phyloP scores from a whole-genome alignment of 495 filamentous ascomycete species.

The Podospora conica region DNA sequence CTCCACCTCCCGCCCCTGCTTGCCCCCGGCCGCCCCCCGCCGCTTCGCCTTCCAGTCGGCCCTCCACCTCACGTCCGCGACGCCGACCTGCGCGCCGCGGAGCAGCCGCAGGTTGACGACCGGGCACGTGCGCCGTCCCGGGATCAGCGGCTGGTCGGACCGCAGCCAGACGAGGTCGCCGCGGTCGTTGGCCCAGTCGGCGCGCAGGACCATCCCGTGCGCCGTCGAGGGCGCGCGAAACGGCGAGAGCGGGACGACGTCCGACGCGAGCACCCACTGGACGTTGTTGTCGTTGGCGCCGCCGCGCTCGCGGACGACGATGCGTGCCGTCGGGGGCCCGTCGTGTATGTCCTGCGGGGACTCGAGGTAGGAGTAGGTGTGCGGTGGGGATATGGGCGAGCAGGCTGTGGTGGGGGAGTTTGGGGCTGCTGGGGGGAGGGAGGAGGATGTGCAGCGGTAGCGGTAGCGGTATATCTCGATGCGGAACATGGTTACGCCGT shows the following conservation, averaged over 20 bases:
- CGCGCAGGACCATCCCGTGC: conserved; percentile 10
- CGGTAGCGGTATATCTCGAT: conserved; percentile 13
- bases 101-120: conserved; percentile 13
- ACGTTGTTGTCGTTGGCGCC: conserved; percentile 25
- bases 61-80: background rate
- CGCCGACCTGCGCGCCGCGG: conserved; percentile 2
- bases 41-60: background rate
- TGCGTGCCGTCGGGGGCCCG: background rate
- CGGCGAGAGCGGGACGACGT: conserved; percentile 10
- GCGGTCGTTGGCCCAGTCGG: background rate
- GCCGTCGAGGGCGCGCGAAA: conserved; percentile 2
- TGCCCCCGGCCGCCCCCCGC: background rate
- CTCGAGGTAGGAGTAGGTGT: conserved; percentile 12
- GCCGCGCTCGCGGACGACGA: conserved; percentile 22
- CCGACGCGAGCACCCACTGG: conserved; percentile 15
- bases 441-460: background rate
- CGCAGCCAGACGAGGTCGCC: conserved; percentile 17
- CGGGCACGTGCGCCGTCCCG: conserved; percentile 5
- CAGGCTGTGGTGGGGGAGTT: background rate
- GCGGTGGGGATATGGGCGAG: background rate
- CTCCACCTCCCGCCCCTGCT: background rate
- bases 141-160: conserved; percentile 10
- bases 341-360: conserved; percentile 13
- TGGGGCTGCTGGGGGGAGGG: background rate
- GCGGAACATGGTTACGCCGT: background rate